phyloP scores from a whole-genome alignment of 1,139 yeast species.

The Suhomyces guaymorum region DNA sequence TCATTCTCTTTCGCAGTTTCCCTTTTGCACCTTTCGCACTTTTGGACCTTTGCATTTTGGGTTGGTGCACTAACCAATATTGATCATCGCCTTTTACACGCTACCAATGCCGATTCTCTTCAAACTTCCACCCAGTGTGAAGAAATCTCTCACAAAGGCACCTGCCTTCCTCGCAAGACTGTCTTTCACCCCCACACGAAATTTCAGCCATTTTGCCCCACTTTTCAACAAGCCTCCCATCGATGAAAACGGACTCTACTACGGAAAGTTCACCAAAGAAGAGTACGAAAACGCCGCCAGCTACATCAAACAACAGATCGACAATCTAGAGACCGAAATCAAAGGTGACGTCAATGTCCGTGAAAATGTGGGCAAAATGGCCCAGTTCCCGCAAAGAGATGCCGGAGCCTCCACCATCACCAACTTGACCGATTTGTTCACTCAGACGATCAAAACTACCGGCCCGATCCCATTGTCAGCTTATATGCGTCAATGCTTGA shows the following conservation, averaged over 20 bases:
- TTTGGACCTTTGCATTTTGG: neutral
- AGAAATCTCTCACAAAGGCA: no score
- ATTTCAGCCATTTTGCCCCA: neutral
- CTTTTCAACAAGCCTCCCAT: constrained; percentile 18
- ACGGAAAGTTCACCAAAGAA: constrained; percentile 41
- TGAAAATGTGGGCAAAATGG: constrained; percentile 37
- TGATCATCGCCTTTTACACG: neutral
- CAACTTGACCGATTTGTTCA: constrained; percentile 43
- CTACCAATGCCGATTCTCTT: no score
- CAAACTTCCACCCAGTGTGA: no score
- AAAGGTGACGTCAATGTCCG: constrained; percentile 43
- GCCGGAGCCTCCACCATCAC: constrained; percentile 21
- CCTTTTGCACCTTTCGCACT: neutral
- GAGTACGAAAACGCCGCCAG: constrained; percentile 45
- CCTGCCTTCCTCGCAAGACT: no score
- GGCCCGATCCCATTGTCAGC: constrained; percentile 78
- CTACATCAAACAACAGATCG: constrained; percentile 36
- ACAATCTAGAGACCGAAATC: constrained; percentile 35
- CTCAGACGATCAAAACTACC: constrained; percentile 60
- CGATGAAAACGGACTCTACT: constrained; percentile 28
- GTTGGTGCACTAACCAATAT: neutral
- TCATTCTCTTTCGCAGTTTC: neutral
- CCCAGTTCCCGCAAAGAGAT: constrained; percentile 35
- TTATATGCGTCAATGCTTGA: constrained; percentile 80
- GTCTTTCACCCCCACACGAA: no score